Evolutionary conservation across 2,329 filamentous ascomycete genomes (phyloP).

Genomic region (Sporothrix variecibatus): DNA sequence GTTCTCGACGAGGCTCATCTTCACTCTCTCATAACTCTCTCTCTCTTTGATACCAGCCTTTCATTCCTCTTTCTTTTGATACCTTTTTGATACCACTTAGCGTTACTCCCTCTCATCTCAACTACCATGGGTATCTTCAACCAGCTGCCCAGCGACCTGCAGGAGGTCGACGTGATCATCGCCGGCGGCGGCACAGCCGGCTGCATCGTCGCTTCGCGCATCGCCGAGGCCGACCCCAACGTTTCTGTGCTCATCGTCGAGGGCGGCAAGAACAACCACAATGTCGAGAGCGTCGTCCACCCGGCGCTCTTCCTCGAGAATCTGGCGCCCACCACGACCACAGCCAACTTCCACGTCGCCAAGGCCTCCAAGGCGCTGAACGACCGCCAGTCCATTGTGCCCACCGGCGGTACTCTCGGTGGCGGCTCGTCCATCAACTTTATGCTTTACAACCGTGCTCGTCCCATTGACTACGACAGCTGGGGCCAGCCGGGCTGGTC

Average conservation of each 20-base stretch:
- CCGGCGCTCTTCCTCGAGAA: slow-evolving; percentile 53
- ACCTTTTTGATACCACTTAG: neutral
- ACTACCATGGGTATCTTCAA: slow-evolving; percentile 15
- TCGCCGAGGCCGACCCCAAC: slow-evolving; percentile 52
- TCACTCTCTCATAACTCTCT: neutral
- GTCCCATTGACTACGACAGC: slow-evolving; percentile 36
- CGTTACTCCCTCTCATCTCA: neutral
- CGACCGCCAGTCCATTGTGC: slow-evolving; percentile 46
- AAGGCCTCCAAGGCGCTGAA: slow-evolving; percentile 48
- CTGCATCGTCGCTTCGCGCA: slow-evolving; percentile 52
- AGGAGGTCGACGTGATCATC: slow-evolving; percentile 45
- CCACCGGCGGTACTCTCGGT: slow-evolving; percentile 50
- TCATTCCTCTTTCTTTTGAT: neutral
- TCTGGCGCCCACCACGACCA: slow-evolving; percentile 49
- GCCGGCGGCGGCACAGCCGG: slow-evolving; percentile 48
- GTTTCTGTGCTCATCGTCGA: slow-evolving; percentile 57
- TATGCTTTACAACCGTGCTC: slow-evolving; percentile 43
- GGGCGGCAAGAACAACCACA: slow-evolving; percentile 54
- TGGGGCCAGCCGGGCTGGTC: slow-evolving; percentile 36
- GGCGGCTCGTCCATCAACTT: slow-evolving; percentile 54
- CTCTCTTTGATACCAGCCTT: neutral
- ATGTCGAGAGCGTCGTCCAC: slow-evolving; percentile 51
- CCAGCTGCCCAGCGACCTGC: slow-evolving; percentile 25
- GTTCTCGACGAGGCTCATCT: neutral
- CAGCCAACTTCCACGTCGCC: slow-evolving; percentile 50